Percentiles rank a stretch among this genome's conserved stretches.
phyloP scores from a whole-genome alignment of 345 rosid genomes.

The Hibiscus tridactylites region DNA sequence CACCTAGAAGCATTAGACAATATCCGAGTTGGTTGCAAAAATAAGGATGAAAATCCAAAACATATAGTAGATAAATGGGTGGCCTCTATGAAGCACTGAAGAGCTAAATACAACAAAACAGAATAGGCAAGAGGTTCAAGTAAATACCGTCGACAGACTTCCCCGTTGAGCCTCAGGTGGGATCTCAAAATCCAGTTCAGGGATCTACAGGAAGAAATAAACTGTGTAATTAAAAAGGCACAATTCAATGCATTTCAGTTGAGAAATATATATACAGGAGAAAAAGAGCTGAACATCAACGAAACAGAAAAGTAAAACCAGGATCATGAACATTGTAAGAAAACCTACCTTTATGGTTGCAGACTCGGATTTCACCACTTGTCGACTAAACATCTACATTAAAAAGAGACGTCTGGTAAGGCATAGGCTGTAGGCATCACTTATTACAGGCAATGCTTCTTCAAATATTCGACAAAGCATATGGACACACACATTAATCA shows the following conservation, averaged over 20 bases:
- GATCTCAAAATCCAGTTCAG: slow-evolving; percentile 88
- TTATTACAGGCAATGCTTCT: neutral
- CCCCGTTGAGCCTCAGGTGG: slow-evolving; percentile 96
- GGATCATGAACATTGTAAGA: neutral
- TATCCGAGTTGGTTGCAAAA: neutral
- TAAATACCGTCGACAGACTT: slow-evolving; percentile 73
- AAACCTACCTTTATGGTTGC: slow-evolving; percentile 73
- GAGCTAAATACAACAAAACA: neutral
- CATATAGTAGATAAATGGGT: neutral
- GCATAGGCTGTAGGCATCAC: neutral
- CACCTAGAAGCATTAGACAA: slow-evolving; percentile 33
- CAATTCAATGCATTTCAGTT: neutral
- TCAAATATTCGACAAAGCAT: neutral
- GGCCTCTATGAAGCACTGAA: neutral
- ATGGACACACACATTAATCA: neutral
- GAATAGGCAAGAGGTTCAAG: neutral
- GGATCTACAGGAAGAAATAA: slow-evolving; percentile 45
- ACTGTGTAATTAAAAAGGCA: neutral
- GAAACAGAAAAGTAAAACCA: neutral
- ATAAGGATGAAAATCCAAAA: neutral
- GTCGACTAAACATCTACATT: slow-evolving; percentile 65
- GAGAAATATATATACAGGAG: neutral
- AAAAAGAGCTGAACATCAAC: neutral
- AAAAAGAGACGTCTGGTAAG: slow-evolving; percentile 3
- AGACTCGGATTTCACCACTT: slow-evolving; percentile 89